Conservation (phyloP, 2,329 filamentous ascomycete species). For the Madurella fahalii region DNA sequence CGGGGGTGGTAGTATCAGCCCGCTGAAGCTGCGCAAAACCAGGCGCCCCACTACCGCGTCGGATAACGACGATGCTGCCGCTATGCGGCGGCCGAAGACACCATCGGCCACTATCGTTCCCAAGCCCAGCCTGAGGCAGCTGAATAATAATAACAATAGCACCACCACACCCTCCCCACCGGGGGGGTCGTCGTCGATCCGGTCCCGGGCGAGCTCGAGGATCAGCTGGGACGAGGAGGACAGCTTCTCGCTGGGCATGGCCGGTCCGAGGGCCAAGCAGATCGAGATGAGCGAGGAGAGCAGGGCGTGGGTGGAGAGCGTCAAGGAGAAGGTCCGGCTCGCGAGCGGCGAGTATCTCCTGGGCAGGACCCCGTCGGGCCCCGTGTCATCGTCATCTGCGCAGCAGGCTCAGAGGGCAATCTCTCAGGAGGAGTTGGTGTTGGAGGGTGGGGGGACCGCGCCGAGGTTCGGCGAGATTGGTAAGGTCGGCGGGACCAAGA, state of each 20-base stretch:
- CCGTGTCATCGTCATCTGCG: background rate
- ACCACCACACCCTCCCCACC: slow-evolving; percentile 31
- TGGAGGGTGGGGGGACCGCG: slow-evolving; percentile 23
- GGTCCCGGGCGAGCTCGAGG: slow-evolving; percentile 50
- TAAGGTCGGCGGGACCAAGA: slow-evolving; percentile 67
- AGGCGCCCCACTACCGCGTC: slow-evolving; percentile 38
- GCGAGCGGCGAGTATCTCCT: slow-evolving; percentile 54
- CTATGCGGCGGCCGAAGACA: slow-evolving; percentile 36
- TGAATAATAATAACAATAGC: background rate
- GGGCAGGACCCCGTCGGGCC: too few species aligned
- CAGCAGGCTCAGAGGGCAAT: background rate
- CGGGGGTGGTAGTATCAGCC: slow-evolving; percentile 33
- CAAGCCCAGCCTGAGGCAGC: slow-evolving; percentile 21
- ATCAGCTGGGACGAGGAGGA: slow-evolving; percentile 58
- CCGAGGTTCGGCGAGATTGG: slow-evolving; percentile 64
- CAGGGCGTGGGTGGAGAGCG: slow-evolving; percentile 74
- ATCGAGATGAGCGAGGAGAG: slow-evolving; percentile 68
- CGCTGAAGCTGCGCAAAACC: slow-evolving; percentile 53
- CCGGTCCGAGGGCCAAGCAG: slow-evolving; percentile 63
- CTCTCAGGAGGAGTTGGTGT: slow-evolving; percentile 2
- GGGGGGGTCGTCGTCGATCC: slow-evolving; percentile 40
- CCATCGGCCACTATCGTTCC: slow-evolving; percentile 35
- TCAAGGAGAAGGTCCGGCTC: slow-evolving; percentile 73
- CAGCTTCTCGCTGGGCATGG: slow-evolving; percentile 58
- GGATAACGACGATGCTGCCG: slow-evolving; percentile 31